Evolutionary conservation across 306 rosid genomes (phyloP).

Genomic region (Vigna hirtella): DNA sequence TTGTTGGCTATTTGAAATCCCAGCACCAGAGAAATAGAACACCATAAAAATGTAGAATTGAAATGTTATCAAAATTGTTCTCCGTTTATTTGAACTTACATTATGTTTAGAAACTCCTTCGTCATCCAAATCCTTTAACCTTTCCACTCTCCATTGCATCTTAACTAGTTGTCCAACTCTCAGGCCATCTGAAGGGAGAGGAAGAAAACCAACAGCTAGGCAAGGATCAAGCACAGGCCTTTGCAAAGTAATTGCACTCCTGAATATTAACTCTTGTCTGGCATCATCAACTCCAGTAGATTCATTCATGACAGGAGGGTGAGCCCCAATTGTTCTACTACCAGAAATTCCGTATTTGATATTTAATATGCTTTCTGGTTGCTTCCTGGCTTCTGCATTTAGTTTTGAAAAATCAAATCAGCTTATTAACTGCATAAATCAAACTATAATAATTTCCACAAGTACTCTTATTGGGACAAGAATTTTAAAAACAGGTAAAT

Average conservation of each 20-base stretch:
- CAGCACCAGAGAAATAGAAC: slow-evolving; percentile 18
- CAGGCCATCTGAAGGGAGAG: slow-evolving; percentile 86
- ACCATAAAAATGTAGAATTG: slow-evolving; percentile 23
- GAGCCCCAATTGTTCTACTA: slow-evolving; percentile 84
- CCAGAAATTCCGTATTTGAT: slow-evolving; percentile 89
- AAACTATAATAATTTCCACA: slow-evolving; percentile 35
- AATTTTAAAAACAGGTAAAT: slow-evolving; percentile 1
- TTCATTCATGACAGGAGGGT: slow-evolving; percentile 67
- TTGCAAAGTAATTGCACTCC: slow-evolving; percentile 80
- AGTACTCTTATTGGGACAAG: slow-evolving; percentile 32
- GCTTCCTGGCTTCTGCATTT: slow-evolving; percentile 58
- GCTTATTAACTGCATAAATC: slow-evolving; percentile 31
- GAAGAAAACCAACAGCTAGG: slow-evolving; percentile 96
- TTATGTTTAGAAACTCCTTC: slow-evolving; percentile 54
- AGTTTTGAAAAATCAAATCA: slow-evolving; percentile 25
- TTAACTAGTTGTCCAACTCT: slow-evolving; percentile 90
- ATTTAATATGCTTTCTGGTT: slow-evolving; percentile 77
- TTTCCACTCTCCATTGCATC: slow-evolving; percentile 98
- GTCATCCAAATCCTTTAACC: slow-evolving; percentile 74
- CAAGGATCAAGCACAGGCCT: slow-evolving; percentile 98
- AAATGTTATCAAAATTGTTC: slow-evolving; percentile 1
- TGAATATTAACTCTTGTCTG: slow-evolving; percentile 78
- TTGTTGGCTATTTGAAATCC: slow-evolving; percentile 13
- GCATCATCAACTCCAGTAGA: slow-evolving; percentile 55
- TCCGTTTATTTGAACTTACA: slow-evolving; percentile 61